Evolutionary conservation across 2,329 filamentous ascomycete genomes (phyloP).

Genomic region (Cladophialophora chaetospira): DNA sequence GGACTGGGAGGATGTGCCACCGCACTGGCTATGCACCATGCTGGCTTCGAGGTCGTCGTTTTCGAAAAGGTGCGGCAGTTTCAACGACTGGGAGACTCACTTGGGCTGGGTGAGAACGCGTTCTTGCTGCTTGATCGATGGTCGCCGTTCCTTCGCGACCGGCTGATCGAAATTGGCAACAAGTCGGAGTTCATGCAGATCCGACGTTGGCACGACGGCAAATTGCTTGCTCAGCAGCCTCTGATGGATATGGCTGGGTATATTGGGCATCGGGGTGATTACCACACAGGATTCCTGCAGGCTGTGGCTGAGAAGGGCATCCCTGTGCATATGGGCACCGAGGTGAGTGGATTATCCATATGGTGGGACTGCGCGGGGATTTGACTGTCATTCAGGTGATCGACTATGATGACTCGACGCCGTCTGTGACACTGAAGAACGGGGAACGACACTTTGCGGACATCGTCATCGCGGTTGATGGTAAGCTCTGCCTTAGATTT

Average conservation of each 20-base stretch:
- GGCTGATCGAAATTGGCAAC: constrained; percentile 53
- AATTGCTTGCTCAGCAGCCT: constrained; percentile 39
- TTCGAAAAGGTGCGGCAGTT: constrained; percentile 52
- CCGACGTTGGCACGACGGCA: constrained; percentile 40
- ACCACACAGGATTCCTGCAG: constrained; percentile 62
- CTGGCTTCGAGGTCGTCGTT: constrained; percentile 61
- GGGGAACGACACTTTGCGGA: constrained; percentile 42
- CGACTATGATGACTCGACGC: constrained; percentile 22
- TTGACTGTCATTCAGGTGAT: constrained; percentile 17
- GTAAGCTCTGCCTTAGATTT: constrained; percentile 31
- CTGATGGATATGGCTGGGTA: constrained; percentile 49
- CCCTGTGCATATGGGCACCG: constrained; percentile 39
- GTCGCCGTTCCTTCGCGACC: constrained; percentile 47
- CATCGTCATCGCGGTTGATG: constrained; percentile 55
- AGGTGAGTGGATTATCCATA: constrained; percentile 36
- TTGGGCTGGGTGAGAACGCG: constrained; percentile 34
- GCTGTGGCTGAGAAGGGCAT: constrained; percentile 44
- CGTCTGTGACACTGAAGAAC: constrained; percentile 24
- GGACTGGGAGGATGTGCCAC: constrained; percentile 65
- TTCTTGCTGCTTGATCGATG: constrained; percentile 36
- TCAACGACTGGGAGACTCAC: constrained; percentile 48
- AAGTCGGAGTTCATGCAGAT: constrained; percentile 37
- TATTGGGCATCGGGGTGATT: constrained; percentile 63
- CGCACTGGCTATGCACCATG: constrained; percentile 64
- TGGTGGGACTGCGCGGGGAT: neutral